These are phyloP conservation scores for Candida arabinofermentans DNA, from an alignment of 805 yeast genomes.

Conservation along the genomic window DNA sequence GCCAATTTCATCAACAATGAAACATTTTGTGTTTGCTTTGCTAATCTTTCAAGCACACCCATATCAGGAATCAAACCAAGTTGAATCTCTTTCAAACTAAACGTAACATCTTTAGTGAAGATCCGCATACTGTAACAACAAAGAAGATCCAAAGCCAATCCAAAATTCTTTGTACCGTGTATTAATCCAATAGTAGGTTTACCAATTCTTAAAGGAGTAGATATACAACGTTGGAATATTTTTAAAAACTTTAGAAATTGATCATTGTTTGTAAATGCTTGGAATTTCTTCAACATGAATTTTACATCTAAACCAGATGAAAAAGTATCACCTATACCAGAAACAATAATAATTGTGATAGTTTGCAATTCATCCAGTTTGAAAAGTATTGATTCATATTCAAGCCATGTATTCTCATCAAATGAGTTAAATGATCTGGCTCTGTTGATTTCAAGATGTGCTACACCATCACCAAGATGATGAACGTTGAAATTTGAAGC, in stretches of 20 bases:
- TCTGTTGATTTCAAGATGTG: slow-evolving; percentile 58
- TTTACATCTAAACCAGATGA: slow-evolving; percentile 64
- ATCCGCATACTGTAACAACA: slow-evolving; percentile 56
- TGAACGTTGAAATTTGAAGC: slow-evolving; percentile 1
- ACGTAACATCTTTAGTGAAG: slow-evolving; percentile 45
- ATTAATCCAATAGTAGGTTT: slow-evolving; percentile 65
- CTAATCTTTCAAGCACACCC: slow-evolving; percentile 69
- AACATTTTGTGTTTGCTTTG: slow-evolving; percentile 46
- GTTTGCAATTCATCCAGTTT: slow-evolving; percentile 40
- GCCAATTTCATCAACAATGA: slow-evolving; percentile 59
- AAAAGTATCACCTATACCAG: slow-evolving; percentile 53
- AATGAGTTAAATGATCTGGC: slow-evolving; percentile 60
- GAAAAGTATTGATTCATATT: slow-evolving; percentile 46
- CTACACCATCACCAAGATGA: slow-evolving; percentile 24
- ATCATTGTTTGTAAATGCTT: slow-evolving; percentile 4
- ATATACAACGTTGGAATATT: slow-evolving; percentile 57
- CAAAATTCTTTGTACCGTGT: slow-evolving; percentile 57
- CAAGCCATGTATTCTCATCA: slow-evolving; percentile 50
- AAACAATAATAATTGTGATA: slow-evolving; percentile 52
- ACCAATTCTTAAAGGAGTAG: slow-evolving; percentile 41
- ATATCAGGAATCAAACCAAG: slow-evolving; percentile 78
- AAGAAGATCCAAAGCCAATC: slow-evolving; percentile 66
- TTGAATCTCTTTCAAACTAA: slow-evolving; percentile 66
- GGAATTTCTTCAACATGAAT: slow-evolving; percentile 15
- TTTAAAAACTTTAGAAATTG: slow-evolving; percentile 36